Conservation (phyloP, 1,284 basidiomycete species). For the Ceratobasidium sp. region DNA sequence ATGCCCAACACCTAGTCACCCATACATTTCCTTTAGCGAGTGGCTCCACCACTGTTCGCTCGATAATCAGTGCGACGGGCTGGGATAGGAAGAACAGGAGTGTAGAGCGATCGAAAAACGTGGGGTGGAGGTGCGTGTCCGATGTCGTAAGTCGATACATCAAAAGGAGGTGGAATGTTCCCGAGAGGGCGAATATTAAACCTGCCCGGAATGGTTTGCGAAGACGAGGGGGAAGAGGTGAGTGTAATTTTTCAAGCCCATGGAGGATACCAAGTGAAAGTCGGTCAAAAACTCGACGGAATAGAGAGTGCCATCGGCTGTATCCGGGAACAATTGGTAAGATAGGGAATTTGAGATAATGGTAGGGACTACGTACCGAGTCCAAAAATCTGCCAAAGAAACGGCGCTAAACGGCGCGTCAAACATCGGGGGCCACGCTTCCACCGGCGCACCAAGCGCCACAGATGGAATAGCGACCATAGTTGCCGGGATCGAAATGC, state of each 20-base stretch:
- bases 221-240: background rate
- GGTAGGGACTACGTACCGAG: background rate
- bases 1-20: conserved; percentile 25
- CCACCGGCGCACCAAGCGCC: background rate
- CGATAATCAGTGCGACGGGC: conserved; percentile 38
- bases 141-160: background rate
- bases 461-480: conserved; percentile 20
- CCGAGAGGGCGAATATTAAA: conserved; percentile 26
- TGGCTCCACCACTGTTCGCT: conserved; percentile 27
- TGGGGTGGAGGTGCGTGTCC: background rate
- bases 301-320: conserved; percentile 40
- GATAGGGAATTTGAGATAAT: background rate
- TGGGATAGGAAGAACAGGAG: conserved; percentile 41
- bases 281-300: conserved; percentile 35
- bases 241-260: background rate
- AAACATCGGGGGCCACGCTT: conserved; percentile 39
- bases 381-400: conserved; percentile 40
- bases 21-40: conserved; percentile 2
- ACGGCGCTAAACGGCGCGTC: conserved; percentile 6
- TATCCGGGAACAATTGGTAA: background rate
- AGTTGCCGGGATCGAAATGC: conserved; percentile 11
- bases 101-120: background rate
- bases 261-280: conserved; percentile 6
- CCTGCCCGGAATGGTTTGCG: background rate
- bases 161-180: conserved; percentile 28